Evolutionary conservation across 1,284 basidiomycete genomes (phyloP), one percentile per base, ranked within the genome.

Genomic region (Cutaneotrichosporon spelunceum): DNA sequence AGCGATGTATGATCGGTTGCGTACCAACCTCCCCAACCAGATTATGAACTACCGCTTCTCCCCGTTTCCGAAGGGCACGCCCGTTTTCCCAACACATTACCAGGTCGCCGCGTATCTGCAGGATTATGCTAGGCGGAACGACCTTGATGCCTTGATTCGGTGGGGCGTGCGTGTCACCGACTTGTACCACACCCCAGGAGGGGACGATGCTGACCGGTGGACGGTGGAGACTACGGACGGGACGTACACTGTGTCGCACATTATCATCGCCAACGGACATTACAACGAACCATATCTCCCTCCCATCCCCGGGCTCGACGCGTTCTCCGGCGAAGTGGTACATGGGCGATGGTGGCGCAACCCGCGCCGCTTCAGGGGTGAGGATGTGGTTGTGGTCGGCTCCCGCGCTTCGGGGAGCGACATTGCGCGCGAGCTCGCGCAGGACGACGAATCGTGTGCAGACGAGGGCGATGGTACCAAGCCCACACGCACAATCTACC

Each of bases 401-500:
- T 82, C 81, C 30, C 78, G 76, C n/a, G 79, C 79, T 4, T 82
- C 80, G 0, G 83, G 83, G 0, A 80, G 80, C 19, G 83, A 84
- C 63, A 79, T 84, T 27, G 77, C 80, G 0, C 73, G 83, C n/a
- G 81, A 83, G 59, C 68, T 84, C 8, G 80, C 77, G 7, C 48
- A 61, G 8, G 68, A 74, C 23, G 76, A 80, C 27, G 56, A 63
- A 4, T 39, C 29, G 36, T n/a, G n/a, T n/a, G n/a, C n/a, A n/a
- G n/a, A n/a, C n/a, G n/a, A n/a, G n/a, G n/a, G n/a, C n/a, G n/a
- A n/a, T n/a, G n/a, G n/a, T n/a, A n/a, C n/a, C n/a, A n/a, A n/a
- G n/a, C n/a, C n/a, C 6, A 64, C 61, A 39, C 70, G 70, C 11
- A 70, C 64, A 26, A 69, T 80, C 33, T 79, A 77, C 61, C 75